These are phyloP conservation scores for Botrytis deweyae DNA, from an alignment of 2,329 filamentous ascomycete genomes.

Conservation along the genomic window DNA sequence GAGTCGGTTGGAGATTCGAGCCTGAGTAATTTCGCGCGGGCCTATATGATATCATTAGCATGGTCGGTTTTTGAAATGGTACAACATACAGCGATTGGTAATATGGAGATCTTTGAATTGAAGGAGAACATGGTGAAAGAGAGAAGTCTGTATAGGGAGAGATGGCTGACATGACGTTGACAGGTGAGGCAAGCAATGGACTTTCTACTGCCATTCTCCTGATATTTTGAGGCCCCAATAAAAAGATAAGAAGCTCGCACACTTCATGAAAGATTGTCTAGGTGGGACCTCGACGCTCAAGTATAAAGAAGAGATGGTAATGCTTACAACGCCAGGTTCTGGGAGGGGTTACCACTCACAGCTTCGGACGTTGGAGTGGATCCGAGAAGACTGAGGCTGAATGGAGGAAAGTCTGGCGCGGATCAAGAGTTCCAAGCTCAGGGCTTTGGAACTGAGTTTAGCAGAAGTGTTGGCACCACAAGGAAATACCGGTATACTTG, in stretches of 20 bases:
- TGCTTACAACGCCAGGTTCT: conserved; percentile 23
- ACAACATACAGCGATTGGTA: conserved; percentile 53
- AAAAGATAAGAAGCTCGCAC: conserved; percentile 13
- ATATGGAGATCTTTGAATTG: conserved; percentile 45
- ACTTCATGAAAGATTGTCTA: background rate
- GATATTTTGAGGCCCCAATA: background rate
- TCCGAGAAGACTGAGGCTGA: conserved; percentile 15
- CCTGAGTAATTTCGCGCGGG: conserved; percentile 47
- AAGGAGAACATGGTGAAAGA: conserved; percentile 52
- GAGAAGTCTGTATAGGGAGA: conserved; percentile 57
- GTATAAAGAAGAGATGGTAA: conserved; percentile 16
- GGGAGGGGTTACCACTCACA: conserved; percentile 18
- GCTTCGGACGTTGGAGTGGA: conserved; percentile 19
- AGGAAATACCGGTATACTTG: background rate
- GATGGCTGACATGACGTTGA: conserved; percentile 54
- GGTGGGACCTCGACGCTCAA: conserved; percentile 6
- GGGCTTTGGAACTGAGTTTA: background rate
- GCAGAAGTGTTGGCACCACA: conserved; percentile 15
- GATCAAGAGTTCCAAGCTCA: conserved; percentile 7
- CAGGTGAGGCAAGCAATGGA: conserved; percentile 62
- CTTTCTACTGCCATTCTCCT: conserved; percentile 58
- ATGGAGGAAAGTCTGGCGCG: conserved; percentile 11
- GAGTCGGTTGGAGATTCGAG: conserved; percentile 52
- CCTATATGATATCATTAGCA: conserved; percentile 39
- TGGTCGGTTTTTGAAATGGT: conserved; percentile 12